phyloP scores from a whole-genome alignment of 2,329 filamentous ascomycete species.

The Microdochium nivale region DNA sequence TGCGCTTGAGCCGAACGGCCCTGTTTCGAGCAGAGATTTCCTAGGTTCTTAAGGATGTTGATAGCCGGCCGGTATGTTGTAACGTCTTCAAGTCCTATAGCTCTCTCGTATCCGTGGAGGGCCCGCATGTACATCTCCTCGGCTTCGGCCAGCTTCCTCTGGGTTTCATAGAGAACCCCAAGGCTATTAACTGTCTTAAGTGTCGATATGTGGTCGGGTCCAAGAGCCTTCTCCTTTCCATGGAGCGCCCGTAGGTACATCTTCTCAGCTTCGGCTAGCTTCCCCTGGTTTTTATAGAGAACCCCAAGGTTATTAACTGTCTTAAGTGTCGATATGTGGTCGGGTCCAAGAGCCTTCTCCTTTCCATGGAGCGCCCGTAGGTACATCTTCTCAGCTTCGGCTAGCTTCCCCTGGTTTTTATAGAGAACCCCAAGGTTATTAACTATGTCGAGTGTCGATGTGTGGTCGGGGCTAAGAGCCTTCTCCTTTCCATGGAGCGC shows the following conservation, averaged over 20 bases:
- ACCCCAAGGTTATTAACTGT: slow-evolving; percentile 1
- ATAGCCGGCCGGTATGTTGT: neutral
- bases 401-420: neutral
- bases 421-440: slow-evolving; percentile 1
- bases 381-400: neutral
- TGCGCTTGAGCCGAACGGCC: neutral
- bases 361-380: neutral
- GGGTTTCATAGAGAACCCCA: slow-evolving; percentile 7
- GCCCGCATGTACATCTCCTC: neutral
- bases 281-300: neutral
- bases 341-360: neutral
- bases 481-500: neutral
- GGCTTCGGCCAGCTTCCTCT: slow-evolving; percentile 1
- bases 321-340: slow-evolving; percentile 1
- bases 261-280: neutral
- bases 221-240: neutral
- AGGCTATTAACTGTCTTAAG: slow-evolving; percentile 8
- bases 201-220: slow-evolving; percentile 8
- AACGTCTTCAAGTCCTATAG: neutral
- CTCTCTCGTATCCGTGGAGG: neutral
- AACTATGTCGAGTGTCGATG: neutral
- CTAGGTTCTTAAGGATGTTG: neutral
- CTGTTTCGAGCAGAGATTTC: neutral
- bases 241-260: neutral
- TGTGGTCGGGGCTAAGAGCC: slow-evolving; percentile 1